Percentiles rank a stretch among this genome's conserved stretches.
Evolutionary conservation across 352 stramenopile genomes (phyloP).

Genomic region (Aphanomyces invadans): DNA sequence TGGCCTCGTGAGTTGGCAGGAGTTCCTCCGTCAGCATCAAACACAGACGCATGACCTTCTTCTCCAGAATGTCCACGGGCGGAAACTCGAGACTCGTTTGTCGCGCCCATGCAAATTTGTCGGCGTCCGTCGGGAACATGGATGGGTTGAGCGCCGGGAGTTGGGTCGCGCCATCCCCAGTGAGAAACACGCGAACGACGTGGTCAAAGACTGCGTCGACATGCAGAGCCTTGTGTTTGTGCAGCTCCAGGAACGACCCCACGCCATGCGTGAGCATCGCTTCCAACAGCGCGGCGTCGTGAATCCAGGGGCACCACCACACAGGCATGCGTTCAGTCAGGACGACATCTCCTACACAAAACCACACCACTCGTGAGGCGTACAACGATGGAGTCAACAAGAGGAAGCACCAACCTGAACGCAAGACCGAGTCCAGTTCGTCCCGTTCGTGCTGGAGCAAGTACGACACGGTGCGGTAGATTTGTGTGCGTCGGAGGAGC

Average conservation of each 20-base stretch:
- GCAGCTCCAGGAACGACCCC: conserved; percentile 1
- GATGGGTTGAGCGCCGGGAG: neutral
- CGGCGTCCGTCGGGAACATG: neutral
- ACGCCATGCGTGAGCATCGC: conserved; percentile 75
- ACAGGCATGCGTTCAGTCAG: conserved; percentile 56
- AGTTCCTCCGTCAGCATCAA: conserved; percentile 14
- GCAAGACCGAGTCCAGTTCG: conserved; percentile 43
- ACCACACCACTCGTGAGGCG: neutral
- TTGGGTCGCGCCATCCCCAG: neutral
- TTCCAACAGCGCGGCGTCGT: conserved; percentile 69
- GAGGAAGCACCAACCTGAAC: conserved; percentile 42
- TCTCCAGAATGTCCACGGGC: conserved; percentile 11
- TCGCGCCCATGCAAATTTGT: neutral
- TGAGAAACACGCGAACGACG: conserved; percentile 9
- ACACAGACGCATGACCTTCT: conserved; percentile 18
- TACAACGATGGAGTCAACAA: too few species aligned
- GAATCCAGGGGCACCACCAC: conserved; percentile 86
- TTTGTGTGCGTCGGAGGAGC: conserved; percentile 61
- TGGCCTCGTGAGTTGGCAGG: conserved; percentile 9
- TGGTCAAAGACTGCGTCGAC: neutral
- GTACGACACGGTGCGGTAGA: conserved; percentile 61
- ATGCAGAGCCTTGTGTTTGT: neutral
- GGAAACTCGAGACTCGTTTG: conserved; percentile 2
- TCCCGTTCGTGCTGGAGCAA: conserved; percentile 39
- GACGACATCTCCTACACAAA: neutral